Evolutionary conservation across 2,329 filamentous ascomycete species (phyloP), one percentile per base, ranked within the genome.

Genomic region (Calonectria crousiana): DNA sequence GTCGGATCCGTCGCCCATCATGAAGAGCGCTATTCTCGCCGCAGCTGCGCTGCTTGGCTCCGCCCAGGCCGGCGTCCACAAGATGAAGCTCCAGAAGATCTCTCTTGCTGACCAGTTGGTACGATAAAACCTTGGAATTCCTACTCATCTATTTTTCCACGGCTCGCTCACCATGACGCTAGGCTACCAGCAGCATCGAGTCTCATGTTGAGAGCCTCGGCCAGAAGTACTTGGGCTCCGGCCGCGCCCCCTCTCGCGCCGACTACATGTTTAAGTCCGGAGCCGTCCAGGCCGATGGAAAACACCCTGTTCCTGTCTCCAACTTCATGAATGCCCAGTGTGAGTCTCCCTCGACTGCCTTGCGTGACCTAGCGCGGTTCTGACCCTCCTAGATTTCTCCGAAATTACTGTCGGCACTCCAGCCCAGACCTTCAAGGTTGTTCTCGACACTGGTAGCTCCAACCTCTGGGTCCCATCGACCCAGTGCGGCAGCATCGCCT

Each of bases 281-380:
- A 72, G 90, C 92, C 67, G 87, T 95, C 82, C 89, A 93, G 79
- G 86, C 89, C 71, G 90, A 94, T 77, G 89, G 86, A 78, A 90
- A 91, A 74, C 96, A 98, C 87, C 92, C 93, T 72, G 94, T 99
- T 52, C 95, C 96, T 73, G 93, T 99, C 81, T 95, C 92, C 87
- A 99, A 99, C 92, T 99, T 98, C 89, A 89, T 98, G 89, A 99
- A 99, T 84, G 97, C 97, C 74, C 97, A 99, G 88, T 99, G 96
- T 98, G 93, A 83, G 94, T 88, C 26, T 53, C 38, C n/a, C 23
- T 41, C 11, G 26, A 16, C 8, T 28, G 44, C 0, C 26, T 67
- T 30, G 38, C 18, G n/a, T 9, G 11, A 10, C 9, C 6, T 26
- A 14, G 6, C 10, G 10, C 26, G 13, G 14, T 4, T 32, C 79